A percentile compares a stretch with the other conserved stretches of the same genome.
These are phyloP conservation scores for Aphelidium insulamus DNA, from an alignment of 371 early-diverging fungal species.

Conservation along the genomic window DNA sequence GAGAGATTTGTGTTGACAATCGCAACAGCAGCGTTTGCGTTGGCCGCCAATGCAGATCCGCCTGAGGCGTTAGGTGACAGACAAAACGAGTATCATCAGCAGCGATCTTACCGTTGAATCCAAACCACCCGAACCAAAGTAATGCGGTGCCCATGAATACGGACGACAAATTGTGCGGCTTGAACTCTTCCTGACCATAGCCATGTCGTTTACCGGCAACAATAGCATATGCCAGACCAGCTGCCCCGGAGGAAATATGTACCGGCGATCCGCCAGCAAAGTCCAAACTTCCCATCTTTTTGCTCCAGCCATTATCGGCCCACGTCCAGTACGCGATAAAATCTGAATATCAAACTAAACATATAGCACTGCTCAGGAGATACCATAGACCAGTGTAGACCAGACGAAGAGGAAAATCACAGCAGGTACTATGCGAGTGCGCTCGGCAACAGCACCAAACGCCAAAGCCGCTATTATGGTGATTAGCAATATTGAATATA, in stretches of 20 bases:
- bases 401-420: constrained; percentile 76
- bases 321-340: constrained; percentile 84
- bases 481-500: constrained; percentile 9
- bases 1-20: constrained; percentile 60
- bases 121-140: constrained; percentile 79
- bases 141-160: constrained; percentile 66
- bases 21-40: constrained; percentile 64
- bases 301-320: constrained; percentile 58
- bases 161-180: constrained; percentile 73
- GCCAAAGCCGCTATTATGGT: constrained; percentile 69
- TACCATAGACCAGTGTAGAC: constrained; percentile 71
- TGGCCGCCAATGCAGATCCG: constrained; percentile 60
- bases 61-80: not conserved
- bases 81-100: not conserved
- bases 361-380: not conserved
- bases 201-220: constrained; percentile 57
- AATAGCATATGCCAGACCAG: constrained; percentile 64
- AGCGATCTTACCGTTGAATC: constrained; percentile 71
- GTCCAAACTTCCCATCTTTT: constrained; percentile 46
- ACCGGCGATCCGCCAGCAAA: constrained; percentile 83
- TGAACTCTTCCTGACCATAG: constrained; percentile 33
- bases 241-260: constrained; percentile 69
- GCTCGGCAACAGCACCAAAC: constrained; percentile 75
- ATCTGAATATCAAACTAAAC: constrained; percentile 5
- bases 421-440: constrained; percentile 59